Conservation (phyloP, 108 stramenopile species). For the Fistulifera pelliculosa region DNA sequence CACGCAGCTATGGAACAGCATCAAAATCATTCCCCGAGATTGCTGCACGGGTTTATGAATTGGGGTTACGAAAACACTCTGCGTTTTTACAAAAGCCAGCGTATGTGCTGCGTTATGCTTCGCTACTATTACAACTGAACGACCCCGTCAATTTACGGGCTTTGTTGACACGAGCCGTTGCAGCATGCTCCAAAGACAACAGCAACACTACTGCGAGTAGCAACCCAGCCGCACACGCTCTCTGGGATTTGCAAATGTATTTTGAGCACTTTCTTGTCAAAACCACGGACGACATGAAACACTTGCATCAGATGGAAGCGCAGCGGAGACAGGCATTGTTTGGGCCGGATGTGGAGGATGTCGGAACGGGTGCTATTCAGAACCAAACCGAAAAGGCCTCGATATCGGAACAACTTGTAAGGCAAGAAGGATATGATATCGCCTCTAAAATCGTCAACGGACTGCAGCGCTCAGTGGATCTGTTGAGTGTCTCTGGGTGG, state of each 20-base stretch:
- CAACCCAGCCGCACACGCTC: slow-evolving; percentile 6
- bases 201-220: too few species aligned
- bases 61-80: slow-evolving; percentile 69
- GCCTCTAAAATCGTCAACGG: slow-evolving; percentile 73
- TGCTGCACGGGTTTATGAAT: slow-evolving; percentile 78
- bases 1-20: slow-evolving; percentile 81
- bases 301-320: slow-evolving; percentile 48
- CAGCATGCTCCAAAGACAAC: slow-evolving; percentile 49
- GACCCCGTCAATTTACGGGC: slow-evolving; percentile 77
- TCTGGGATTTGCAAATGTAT: slow-evolving; percentile 84
- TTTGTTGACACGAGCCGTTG: slow-evolving; percentile 66
- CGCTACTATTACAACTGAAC: slow-evolving; percentile 70
- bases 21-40: slow-evolving; percentile 59
- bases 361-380: slow-evolving; percentile 45
- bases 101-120: slow-evolving; percentile 72
- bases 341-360: slow-evolving; percentile 72
- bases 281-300: slow-evolving; percentile 24
- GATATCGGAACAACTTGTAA: slow-evolving; percentile 67
- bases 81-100: slow-evolving; percentile 64
- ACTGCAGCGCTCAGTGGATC: slow-evolving; percentile 62
- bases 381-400: slow-evolving; percentile 59
- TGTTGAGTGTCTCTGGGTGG: slow-evolving; percentile 63
- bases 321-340: slow-evolving; percentile 62
- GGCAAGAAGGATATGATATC: slow-evolving; percentile 70
- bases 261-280: slow-evolving; percentile 58